Percentiles rank a stretch among this genome's conserved stretches.
These are phyloP conservation scores for Phytophthora cactorum DNA, from an alignment of 352 stramenopile species.

Conservation along the genomic window DNA sequence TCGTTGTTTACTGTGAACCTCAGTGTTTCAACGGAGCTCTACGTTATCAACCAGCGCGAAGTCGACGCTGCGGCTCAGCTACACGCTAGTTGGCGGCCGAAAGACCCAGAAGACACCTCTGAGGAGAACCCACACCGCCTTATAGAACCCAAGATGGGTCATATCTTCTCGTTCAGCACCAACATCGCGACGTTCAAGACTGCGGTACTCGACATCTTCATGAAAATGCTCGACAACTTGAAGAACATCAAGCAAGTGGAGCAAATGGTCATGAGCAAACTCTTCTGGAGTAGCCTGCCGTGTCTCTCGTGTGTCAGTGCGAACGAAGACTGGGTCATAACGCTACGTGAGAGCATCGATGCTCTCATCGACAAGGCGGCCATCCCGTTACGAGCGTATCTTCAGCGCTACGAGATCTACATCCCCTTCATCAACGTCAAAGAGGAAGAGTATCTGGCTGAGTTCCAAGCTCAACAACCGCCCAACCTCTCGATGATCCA, in stretches of 20 bases:
- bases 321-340: constrained; percentile 87
- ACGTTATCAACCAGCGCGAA: constrained; percentile 82
- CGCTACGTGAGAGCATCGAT: constrained; percentile 65
- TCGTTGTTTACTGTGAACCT: constrained; percentile 82
- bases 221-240: constrained; percentile 82
- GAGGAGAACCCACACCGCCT: constrained; percentile 64
- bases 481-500: constrained; percentile 75
- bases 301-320: constrained; percentile 82
- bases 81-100: constrained; percentile 65
- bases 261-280: constrained; percentile 93
- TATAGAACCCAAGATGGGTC: constrained; percentile 50
- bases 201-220: constrained; percentile 70
- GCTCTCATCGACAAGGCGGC: constrained; percentile 64
- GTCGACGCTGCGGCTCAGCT: constrained; percentile 57
- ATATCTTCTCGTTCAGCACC: constrained; percentile 76
- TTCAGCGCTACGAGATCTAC: constrained; percentile 84
- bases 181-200: constrained; percentile 65
- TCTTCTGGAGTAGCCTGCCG: constrained; percentile 95
- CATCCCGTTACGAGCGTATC: constrained; percentile 73
- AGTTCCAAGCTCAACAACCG: constrained; percentile 79
- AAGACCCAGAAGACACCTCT: constrained; percentile 70
- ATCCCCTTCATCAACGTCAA: constrained; percentile 92
- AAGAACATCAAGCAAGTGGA: constrained; percentile 91
- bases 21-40: constrained; percentile 69
- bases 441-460: constrained; percentile 81